phyloP scores from a whole-genome alignment of 2,329 filamentous ascomycete species.

The Elsinoe fawcettii region DNA sequence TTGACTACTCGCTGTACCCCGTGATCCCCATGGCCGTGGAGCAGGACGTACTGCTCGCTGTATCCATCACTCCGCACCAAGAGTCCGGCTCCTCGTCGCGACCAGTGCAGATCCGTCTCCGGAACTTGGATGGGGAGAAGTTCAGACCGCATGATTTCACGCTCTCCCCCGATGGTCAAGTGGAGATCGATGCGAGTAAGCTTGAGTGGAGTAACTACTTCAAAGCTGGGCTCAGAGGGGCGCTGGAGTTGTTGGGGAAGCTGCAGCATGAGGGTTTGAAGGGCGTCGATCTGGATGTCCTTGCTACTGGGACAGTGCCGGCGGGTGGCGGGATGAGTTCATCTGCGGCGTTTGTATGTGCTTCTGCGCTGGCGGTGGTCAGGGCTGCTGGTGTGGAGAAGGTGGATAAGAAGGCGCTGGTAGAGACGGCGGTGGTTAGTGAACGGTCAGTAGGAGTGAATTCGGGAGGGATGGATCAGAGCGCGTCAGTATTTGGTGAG shows the following conservation, averaged over 20 bases:
- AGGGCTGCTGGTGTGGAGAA: constrained; percentile 69
- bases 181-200: constrained; percentile 67
- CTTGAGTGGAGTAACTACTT: constrained; percentile 99
- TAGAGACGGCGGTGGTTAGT: constrained; percentile 88
- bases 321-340: constrained; percentile 87
- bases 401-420: constrained; percentile 84
- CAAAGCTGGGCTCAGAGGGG: constrained; percentile 80
- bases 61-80: constrained; percentile 49
- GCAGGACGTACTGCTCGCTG: constrained; percentile 81
- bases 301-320: constrained; percentile 87
- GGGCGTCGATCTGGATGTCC: constrained; percentile 72
- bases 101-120: constrained; percentile 61
- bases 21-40: constrained; percentile 94
- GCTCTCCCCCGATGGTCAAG: constrained; percentile 51
- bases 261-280: constrained; percentile 54
- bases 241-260: constrained; percentile 66
- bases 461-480: constrained; percentile 96
- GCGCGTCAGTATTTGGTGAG: constrained; percentile 87
- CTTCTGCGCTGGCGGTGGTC: constrained; percentile 81
- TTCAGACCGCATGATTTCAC: constrained; percentile 71
- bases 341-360: constrained; percentile 86
- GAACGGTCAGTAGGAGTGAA: constrained; percentile 94
- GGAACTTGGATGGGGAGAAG: constrained; percentile 67
- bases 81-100: constrained; percentile 27
- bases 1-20: constrained; percentile 95